Percentiles rank a stretch among this genome's conserved stretches.
Evolutionary conservation across 192 early-diverging fungal genomes (phyloP).

Genomic region (Thoreauomyces humboldtii): DNA sequence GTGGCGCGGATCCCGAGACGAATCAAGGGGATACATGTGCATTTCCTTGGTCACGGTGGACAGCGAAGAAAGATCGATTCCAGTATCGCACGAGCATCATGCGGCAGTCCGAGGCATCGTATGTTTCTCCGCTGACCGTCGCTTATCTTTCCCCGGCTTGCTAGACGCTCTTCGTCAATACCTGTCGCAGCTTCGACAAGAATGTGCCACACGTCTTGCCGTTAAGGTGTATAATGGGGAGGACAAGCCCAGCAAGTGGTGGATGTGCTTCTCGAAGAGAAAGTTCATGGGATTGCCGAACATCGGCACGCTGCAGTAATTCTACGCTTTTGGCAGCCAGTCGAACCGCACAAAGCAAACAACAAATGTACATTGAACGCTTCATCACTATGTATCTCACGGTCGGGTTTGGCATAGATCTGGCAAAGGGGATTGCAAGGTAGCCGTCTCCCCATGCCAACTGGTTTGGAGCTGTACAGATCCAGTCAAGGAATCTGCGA

Average conservation of each 20-base stretch:
- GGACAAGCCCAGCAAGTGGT: conserved; percentile 92
- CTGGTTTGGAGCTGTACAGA: too few relatives aligned
- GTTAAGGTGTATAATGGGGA: conserved; percentile 74
- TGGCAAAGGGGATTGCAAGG: too few relatives aligned
- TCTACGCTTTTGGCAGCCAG: too few relatives aligned
- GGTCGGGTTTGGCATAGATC: too few relatives aligned
- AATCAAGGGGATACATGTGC: neutral
- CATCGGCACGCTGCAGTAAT: conserved; percentile 46
- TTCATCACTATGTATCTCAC: too few relatives aligned
- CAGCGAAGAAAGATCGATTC: too few relatives aligned
- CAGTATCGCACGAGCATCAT: too few relatives aligned
- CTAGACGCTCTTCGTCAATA: conserved; percentile 83
- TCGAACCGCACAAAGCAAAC: too few relatives aligned
- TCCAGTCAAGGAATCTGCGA: too few relatives aligned
- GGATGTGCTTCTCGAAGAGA: conserved; percentile 98
- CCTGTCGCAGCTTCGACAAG: conserved; percentile 85
- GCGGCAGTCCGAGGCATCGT: too few relatives aligned
- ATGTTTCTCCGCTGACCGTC: neutral
- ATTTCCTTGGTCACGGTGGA: neutral
- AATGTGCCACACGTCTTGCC: conserved; percentile 72
- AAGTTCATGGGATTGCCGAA: conserved; percentile 93
- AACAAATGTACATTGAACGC: too few relatives aligned
- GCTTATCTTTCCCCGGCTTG: neutral
- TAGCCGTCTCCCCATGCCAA: too few relatives aligned
- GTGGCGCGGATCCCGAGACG: neutral